Percentiles rank a stretch among this genome's conserved stretches.
Evolutionary conservation across 306 rosid genomes (phyloP).

Genomic region (Trifolium pratense): DNA sequence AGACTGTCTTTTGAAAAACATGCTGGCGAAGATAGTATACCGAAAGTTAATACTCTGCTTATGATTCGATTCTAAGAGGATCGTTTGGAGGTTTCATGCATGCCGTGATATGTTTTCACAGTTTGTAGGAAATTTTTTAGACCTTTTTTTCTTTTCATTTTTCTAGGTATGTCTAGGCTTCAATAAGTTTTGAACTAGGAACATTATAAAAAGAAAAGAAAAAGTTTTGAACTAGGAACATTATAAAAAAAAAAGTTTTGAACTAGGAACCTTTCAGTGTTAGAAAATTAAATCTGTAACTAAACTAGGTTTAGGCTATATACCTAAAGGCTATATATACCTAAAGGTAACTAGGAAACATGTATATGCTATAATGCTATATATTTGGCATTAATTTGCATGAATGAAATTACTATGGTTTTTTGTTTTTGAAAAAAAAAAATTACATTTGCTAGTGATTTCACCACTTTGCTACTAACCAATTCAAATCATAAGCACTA

Average conservation of each 20-base stretch:
- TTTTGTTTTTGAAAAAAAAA: neutral
- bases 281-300: constrained; percentile 29
- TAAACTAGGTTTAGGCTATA: constrained; percentile 32
- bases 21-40: neutral
- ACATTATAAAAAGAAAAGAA: too few species aligned
- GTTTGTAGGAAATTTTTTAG: constrained; percentile 50
- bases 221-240: constrained; percentile 36
- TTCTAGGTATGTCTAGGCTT: constrained; percentile 21
- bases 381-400: constrained; percentile 26
- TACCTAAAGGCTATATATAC: constrained; percentile 6
- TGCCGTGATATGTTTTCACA: constrained; percentile 34
- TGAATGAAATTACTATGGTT: constrained; percentile 22
- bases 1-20: constrained; percentile 33
- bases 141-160: neutral
- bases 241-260: constrained; percentile 17
- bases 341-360: constrained; percentile 20
- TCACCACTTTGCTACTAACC: constrained; percentile 19
- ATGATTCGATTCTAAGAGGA: constrained; percentile 21
- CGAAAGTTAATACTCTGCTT: constrained; percentile 19
- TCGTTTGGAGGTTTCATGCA: constrained; percentile 4
- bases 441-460: constrained; percentile 12
- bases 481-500: constrained; percentile 5
- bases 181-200: neutral
- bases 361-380: constrained; percentile 12
- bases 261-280: constrained; percentile 25